Conservation (phyloP, 495 filamentous ascomycete species). For the Parathielavia appendiculata region DNA sequence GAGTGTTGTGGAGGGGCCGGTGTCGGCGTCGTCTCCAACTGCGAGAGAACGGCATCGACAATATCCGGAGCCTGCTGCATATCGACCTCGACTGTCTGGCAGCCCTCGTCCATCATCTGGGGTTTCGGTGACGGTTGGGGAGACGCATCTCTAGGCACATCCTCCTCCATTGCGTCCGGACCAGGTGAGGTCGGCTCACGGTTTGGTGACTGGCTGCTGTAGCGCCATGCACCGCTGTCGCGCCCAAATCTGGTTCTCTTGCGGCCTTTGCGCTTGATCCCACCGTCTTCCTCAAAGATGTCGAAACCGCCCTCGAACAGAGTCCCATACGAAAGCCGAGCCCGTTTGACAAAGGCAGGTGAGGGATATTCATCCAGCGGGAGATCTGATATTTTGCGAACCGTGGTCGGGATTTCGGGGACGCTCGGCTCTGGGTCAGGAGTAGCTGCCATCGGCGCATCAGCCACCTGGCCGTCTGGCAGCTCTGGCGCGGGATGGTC, state of each 20-base stretch:
- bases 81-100: slow-evolving; percentile 44
- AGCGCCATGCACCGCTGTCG: slow-evolving; percentile 62
- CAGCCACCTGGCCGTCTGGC: slow-evolving; percentile 6
- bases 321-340: slow-evolving; percentile 55
- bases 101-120: slow-evolving; percentile 43
- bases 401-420: slow-evolving; percentile 8
- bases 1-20: background rate
- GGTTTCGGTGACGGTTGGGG: slow-evolving; percentile 23
- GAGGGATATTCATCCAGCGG: slow-evolving; percentile 55
- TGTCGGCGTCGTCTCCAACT: background rate
- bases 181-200: slow-evolving; percentile 46
- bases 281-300: slow-evolving; percentile 68
- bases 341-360: slow-evolving; percentile 68
- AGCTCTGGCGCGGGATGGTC: slow-evolving; percentile 35
- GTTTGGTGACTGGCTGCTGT: slow-evolving; percentile 60
- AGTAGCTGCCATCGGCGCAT: background rate
- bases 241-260: slow-evolving; percentile 72
- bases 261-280: slow-evolving; percentile 56
- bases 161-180: slow-evolving; percentile 36
- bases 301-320: slow-evolving; percentile 56
- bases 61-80: slow-evolving; percentile 17
- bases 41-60: background rate
- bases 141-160: slow-evolving; percentile 6
- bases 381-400: slow-evolving; percentile 22
- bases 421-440: slow-evolving; percentile 11